phyloP scores from a whole-genome alignment of 2,329 filamentous ascomycete genomes.

The Metarhizium brunneum region DNA sequence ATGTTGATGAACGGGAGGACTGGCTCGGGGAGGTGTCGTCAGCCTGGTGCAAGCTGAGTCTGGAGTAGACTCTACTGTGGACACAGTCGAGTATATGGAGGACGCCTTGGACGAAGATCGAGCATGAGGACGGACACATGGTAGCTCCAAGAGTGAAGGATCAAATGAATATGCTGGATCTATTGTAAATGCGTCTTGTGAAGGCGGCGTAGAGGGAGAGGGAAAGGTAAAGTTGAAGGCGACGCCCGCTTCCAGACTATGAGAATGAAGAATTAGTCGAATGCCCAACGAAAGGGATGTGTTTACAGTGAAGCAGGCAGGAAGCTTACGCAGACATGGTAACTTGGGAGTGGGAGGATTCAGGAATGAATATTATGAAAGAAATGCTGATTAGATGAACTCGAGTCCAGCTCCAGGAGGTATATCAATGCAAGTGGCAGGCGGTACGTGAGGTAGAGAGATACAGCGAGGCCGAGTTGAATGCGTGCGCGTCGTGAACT shows the following conservation, averaged over 20 bases:
- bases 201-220: conserved; percentile 18
- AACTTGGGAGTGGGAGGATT: background rate
- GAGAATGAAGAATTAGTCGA: background rate
- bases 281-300: background rate
- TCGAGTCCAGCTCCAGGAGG: conserved; percentile 13
- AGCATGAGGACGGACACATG: conserved; percentile 45
- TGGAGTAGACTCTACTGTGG: conserved; percentile 42
- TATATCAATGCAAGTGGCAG: background rate
- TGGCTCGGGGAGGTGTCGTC: conserved; percentile 56
- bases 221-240: conserved; percentile 53
- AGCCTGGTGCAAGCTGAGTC: conserved; percentile 60
- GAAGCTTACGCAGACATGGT: conserved; percentile 8
- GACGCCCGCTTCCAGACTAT: conserved; percentile 53
- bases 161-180: conserved; percentile 41
- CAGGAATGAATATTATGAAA: background rate
- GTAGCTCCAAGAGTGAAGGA: conserved; percentile 44
- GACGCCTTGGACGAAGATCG: conserved; percentile 57
- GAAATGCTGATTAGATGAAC: background rate
- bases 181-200: conserved; percentile 14
- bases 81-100: conserved; percentile 53
- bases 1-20: conserved; percentile 67
- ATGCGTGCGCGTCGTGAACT: background rate
- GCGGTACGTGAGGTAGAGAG: background rate
- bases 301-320: background rate
- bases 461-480: background rate